Evolutionary conservation across 1,139 yeast genomes (phyloP).

Genomic region (Yamadazyma diospyri): DNA sequence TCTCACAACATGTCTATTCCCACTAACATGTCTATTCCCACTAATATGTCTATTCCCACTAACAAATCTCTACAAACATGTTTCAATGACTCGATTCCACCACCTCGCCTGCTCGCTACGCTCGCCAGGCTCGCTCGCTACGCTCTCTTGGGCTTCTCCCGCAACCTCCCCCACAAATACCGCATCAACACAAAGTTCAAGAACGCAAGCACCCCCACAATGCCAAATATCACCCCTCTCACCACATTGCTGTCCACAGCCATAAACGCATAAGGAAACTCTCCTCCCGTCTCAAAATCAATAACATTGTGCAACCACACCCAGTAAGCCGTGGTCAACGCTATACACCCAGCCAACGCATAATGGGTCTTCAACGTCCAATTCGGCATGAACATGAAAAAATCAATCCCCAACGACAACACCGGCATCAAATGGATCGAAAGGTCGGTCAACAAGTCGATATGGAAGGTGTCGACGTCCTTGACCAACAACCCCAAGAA

Average conservation of each 20-base stretch:
- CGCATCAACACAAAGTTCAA: slow-evolving; percentile 28
- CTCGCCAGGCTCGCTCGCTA: too few relatives aligned
- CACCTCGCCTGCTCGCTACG: too few relatives aligned
- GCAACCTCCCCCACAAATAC: too few relatives aligned
- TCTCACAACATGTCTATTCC: too few relatives aligned
- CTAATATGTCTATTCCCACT: too few relatives aligned
- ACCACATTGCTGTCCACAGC: slow-evolving; percentile 44
- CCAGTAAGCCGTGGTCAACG: slow-evolving; percentile 52
- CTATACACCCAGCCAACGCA: slow-evolving; percentile 38
- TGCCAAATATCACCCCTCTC: slow-evolving; percentile 47
- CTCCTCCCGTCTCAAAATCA: slow-evolving; percentile 43
- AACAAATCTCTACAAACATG: too few relatives aligned
- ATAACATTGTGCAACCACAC: slow-evolving; percentile 45
- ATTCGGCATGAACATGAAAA: slow-evolving; percentile 50
- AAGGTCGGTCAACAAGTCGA: slow-evolving; percentile 52
- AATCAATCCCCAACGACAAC: slow-evolving; percentile 48
- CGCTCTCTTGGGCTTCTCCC: too few relatives aligned
- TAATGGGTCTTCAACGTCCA: slow-evolving; percentile 35
- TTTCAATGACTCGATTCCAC: too few relatives aligned
- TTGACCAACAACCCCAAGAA: slow-evolving; percentile 37
- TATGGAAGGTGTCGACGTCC: slow-evolving; percentile 26
- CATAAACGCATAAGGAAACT: slow-evolving; percentile 66
- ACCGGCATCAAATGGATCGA: slow-evolving; percentile 61
- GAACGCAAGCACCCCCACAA: slow-evolving; percentile 47
- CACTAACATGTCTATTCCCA: too few relatives aligned